A percentile compares a stretch with the other conserved stretches of the same genome.
These are phyloP conservation scores for Wickerhamomyces sp. DNA, from an alignment of 1,139 yeast genomes.

Conservation along the genomic window DNA sequence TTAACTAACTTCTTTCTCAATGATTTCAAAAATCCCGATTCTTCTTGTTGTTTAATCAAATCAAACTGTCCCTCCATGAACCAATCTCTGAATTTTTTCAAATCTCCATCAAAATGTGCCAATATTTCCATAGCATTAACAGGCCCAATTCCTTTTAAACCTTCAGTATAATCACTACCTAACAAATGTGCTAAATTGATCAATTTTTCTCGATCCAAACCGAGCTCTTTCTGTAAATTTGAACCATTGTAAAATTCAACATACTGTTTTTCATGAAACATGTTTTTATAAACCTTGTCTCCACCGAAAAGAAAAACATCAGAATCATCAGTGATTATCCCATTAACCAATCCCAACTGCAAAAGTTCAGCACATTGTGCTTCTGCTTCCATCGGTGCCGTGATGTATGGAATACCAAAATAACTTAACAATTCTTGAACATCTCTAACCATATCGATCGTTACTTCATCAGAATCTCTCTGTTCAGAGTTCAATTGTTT, in stretches of 20 bases:
- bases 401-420: constrained; percentile 90
- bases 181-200: constrained; percentile 77
- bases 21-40: constrained; percentile 46
- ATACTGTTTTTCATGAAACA: constrained; percentile 90
- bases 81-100: constrained; percentile 51
- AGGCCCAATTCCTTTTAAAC: constrained; percentile 88
- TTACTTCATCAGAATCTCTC: constrained; percentile 90
- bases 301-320: constrained; percentile 97
- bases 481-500: constrained; percentile 59
- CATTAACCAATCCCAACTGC: constrained; percentile 73
- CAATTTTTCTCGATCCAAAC: constrained; percentile 56
- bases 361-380: constrained; percentile 90
- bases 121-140: constrained; percentile 90
- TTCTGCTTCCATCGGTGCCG: constrained; percentile 98
- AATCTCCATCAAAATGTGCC: constrained; percentile 64
- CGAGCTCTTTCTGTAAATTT: constrained; percentile 61
- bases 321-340: constrained; percentile 94
- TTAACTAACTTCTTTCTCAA: constrained; percentile 59
- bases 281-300: constrained; percentile 75
- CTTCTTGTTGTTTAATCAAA: constrained; percentile 34
- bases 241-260: constrained; percentile 76
- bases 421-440: constrained; percentile 81
- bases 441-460: constrained; percentile 79
- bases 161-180: constrained; percentile 95
- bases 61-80: constrained; percentile 36